These are phyloP conservation scores for Ceratocystis alfenasii DNA, from an alignment of 2,329 filamentous ascomycete species.

Conservation along the genomic window DNA sequence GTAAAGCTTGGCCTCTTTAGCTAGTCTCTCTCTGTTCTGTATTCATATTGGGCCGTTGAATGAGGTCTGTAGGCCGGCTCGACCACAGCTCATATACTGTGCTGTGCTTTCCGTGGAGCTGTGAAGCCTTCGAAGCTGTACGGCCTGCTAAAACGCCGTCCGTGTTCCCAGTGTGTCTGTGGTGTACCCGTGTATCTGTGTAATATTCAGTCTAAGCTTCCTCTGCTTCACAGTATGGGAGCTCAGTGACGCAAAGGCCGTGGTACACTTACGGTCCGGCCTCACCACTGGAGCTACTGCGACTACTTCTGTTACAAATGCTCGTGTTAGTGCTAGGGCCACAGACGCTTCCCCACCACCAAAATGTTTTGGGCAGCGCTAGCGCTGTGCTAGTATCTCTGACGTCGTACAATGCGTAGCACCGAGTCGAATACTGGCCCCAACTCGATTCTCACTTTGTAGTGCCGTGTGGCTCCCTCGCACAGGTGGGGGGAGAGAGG, in stretches of 20 bases:
- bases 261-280: not conserved
- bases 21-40: not conserved
- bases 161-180: not conserved
- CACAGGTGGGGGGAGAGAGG: not conserved
- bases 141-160: not conserved
- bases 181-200: not conserved
- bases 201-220: not conserved
- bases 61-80: too few species aligned
- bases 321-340: not conserved
- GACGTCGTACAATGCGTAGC: not conserved
- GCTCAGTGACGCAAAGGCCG: not conserved
- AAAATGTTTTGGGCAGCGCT: not conserved
- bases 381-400: not conserved
- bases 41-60: not conserved
- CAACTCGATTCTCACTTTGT: not conserved
- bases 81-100: too few species aligned
- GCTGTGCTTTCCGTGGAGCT: too few species aligned
- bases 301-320: not conserved
- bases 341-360: not conserved
- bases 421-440: not conserved
- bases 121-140: too few species aligned
- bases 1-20: not conserved
- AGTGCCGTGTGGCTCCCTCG: constrained; percentile 2
- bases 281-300: not conserved
- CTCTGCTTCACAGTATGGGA: not conserved